A percentile compares a stretch with the other conserved stretches of the same genome.
These are phyloP conservation scores for Colletotrichum truncatum DNA, from an alignment of 2,329 filamentous ascomycete species.

Conservation along the genomic window DNA sequence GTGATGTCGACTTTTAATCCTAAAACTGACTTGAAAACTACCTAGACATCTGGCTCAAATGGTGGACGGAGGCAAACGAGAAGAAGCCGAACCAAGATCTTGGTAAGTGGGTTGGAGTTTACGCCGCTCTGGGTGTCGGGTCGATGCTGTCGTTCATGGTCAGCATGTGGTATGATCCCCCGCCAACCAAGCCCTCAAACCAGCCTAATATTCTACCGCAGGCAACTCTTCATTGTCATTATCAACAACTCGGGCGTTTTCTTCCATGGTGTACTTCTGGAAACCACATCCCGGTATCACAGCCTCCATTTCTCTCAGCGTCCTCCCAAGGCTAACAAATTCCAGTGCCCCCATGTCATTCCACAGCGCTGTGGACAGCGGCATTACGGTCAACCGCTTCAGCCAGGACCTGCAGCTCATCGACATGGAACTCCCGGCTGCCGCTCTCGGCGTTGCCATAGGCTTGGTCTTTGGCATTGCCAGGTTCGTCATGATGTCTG, in stretches of 20 bases:
- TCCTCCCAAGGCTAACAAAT: not conserved
- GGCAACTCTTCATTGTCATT: constrained; percentile 42
- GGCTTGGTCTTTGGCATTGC: constrained; percentile 19
- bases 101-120: constrained; percentile 48
- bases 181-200: not conserved
- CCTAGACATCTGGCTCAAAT: constrained; percentile 54
- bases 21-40: not conserved
- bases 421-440: constrained; percentile 34
- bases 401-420: constrained; percentile 34
- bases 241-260: constrained; percentile 40
- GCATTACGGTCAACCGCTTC: constrained; percentile 35
- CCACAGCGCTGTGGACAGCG: constrained; percentile 31
- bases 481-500: constrained; percentile 33
- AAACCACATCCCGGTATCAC: constrained; percentile 33
- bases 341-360: constrained; percentile 31
- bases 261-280: constrained; percentile 38
- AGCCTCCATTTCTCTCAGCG: not conserved
- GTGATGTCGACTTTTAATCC: not conserved
- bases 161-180: constrained; percentile 6
- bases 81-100: constrained; percentile 44
- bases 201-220: not conserved
- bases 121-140: constrained; percentile 32
- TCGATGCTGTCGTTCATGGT: constrained; percentile 7
- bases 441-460: constrained; percentile 32
- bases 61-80: constrained; percentile 55